Evolutionary conservation across 306 rosid genomes (phyloP).

Genomic region (Prunus mume): DNA sequence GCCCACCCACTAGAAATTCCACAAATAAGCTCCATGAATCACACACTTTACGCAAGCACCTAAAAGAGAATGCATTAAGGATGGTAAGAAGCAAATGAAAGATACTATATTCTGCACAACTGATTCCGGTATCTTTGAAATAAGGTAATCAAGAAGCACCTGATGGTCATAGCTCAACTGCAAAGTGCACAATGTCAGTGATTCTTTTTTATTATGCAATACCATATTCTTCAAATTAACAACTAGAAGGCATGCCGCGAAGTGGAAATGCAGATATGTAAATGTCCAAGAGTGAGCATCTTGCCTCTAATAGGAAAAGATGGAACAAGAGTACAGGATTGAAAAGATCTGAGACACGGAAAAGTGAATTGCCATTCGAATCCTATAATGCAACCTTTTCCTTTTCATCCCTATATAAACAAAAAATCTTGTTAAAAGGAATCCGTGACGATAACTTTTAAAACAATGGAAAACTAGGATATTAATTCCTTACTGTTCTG

Average conservation of each 20-base stretch:
- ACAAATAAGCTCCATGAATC: too few relatives aligned
- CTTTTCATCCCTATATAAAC: slow-evolving; percentile 38
- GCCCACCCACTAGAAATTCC: too few relatives aligned
- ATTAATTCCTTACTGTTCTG: slow-evolving; percentile 50
- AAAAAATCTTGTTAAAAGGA: slow-evolving; percentile 22
- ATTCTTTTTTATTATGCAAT: not conserved
- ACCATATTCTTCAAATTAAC: not conserved
- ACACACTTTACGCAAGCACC: too few relatives aligned
- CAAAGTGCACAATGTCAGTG: slow-evolving; percentile 18
- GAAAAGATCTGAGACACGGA: slow-evolving; percentile 54
- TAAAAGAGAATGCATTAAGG: too few relatives aligned
- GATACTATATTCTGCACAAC: too few relatives aligned
- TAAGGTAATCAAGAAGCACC: slow-evolving; percentile 90
- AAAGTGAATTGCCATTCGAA: slow-evolving; percentile 43
- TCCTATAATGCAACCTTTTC: slow-evolving; percentile 34
- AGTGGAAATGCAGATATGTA: slow-evolving; percentile 3
- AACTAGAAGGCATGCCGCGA: slow-evolving; percentile 3
- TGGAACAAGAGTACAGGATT: slow-evolving; percentile 73
- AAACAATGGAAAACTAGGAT: slow-evolving; percentile 11
- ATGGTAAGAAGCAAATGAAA: too few relatives aligned
- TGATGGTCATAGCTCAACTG: slow-evolving; percentile 95
- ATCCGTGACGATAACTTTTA: slow-evolving; percentile 4
- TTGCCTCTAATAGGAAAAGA: slow-evolving; percentile 76
- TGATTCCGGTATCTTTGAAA: slow-evolving; percentile 27
- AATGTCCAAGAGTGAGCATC: slow-evolving; percentile 15